Base-by-base conservation (phyloP, 2,329 filamentous ascomycete species). In the Pezicula rhizophila region DNA sequence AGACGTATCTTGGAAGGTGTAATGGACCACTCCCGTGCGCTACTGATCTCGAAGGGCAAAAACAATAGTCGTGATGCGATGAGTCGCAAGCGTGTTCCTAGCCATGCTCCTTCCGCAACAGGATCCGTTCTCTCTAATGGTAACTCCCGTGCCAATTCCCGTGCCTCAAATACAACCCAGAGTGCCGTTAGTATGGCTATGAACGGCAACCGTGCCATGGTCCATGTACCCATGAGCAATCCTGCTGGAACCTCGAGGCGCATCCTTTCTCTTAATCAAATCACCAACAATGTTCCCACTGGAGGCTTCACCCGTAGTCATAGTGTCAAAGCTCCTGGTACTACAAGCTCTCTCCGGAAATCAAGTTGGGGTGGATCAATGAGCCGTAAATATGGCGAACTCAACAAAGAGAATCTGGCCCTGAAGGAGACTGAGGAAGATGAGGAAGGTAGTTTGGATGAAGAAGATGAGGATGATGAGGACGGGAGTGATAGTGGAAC, bases 1-100 rank as follows among this genome's bases (percentile, higher is more conserved):
- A 87, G 91, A 46, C 84, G 93, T 23, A 96, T 99, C 57, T 73
- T 99, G 28, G 92, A 97, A 57, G 91, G 92, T 23, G 89, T 97
- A 54, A 95, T 99, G 71, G 91, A 97, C 60, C 92, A 97, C 65
- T 96, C 92, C 17, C 86, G 92, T 6, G 84, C 92, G 23, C 76
- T 96, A n/a, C 79, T 97, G 50, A 87, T 93, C 73, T 75, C 82
- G 57, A 85, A 88, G 70, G 38, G 25, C 14, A 45, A 71, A 47
- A 61, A 62, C 50, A 61, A 61, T 64, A 63, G 56, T 61, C 59
- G 64, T 57, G 72, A 73, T 56, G 69, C 70, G 40, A 73, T 78
- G 72, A 75, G 68, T 54, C 67, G 77, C 48, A 78, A 76, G 57
- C 70, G 76, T 15, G 70, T 75, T 31, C 69, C 72, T 31, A 75